Conservation (phyloP, 768 basidiomycete genomes). For the Tulasnella calospora region DNA sequence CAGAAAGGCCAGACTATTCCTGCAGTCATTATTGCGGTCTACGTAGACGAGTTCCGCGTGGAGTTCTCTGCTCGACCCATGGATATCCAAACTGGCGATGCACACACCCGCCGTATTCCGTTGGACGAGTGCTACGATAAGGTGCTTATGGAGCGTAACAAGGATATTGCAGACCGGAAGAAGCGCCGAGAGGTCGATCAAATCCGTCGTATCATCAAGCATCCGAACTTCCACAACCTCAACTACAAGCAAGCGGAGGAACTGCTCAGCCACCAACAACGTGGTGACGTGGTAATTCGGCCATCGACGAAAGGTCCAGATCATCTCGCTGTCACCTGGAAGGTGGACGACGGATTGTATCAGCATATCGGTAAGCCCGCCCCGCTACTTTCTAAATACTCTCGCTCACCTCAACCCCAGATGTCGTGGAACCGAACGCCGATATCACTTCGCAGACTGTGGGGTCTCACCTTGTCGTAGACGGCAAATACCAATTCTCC, state of each 20-base stretch:
- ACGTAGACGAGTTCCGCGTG: slow-evolving; percentile 63
- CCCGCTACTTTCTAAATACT: neutral
- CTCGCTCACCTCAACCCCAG: slow-evolving; percentile 38
- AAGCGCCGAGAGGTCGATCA: slow-evolving; percentile 78
- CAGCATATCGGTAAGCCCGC: slow-evolving; percentile 82
- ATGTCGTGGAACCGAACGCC: slow-evolving; percentile 75
- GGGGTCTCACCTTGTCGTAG: slow-evolving; percentile 59
- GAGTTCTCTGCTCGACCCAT: slow-evolving; percentile 64
- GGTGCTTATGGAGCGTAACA: slow-evolving; percentile 58
- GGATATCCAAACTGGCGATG: slow-evolving; percentile 61
- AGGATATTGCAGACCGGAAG: slow-evolving; percentile 70
- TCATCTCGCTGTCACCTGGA: slow-evolving; percentile 98
- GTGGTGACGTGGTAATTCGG: slow-evolving; percentile 93
- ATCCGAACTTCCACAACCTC: slow-evolving; percentile 97
- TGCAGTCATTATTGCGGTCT: slow-evolving; percentile 70
- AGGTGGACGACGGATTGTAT: slow-evolving; percentile 91
- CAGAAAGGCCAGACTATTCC: slow-evolving; percentile 76
- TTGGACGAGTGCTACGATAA: slow-evolving; percentile 63
- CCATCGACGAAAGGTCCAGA: slow-evolving; percentile 91
- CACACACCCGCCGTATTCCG: slow-evolving; percentile 53
- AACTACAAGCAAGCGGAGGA: slow-evolving; percentile 85
- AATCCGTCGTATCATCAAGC: slow-evolving; percentile 84
- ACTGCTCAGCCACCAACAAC: slow-evolving; percentile 81
- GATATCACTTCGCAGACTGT: slow-evolving; percentile 64
- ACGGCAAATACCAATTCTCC: slow-evolving; percentile 72